phyloP scores from a whole-genome alignment of 2,329 filamentous ascomycete genomes.

The Teratosphaeriaceae sp. region DNA sequence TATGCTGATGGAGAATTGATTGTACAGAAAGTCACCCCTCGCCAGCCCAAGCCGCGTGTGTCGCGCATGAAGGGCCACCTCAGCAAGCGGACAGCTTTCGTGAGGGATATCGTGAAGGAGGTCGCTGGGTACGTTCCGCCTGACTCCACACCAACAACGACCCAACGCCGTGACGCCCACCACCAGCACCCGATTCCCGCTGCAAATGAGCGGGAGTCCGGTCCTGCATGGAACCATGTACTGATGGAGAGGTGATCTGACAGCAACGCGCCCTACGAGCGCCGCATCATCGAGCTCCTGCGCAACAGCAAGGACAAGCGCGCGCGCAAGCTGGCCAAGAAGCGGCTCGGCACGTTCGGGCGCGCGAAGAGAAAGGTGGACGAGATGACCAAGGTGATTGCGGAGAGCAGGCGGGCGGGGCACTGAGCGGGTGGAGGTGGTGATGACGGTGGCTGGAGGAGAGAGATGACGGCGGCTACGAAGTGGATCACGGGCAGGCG shows the following conservation, averaged over 20 bases:
- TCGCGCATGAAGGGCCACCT: conserved; percentile 85
- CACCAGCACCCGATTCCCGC: not conserved
- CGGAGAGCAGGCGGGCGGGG: conserved; percentile 78
- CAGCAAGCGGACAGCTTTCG: conserved; percentile 95
- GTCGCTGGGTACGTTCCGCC: conserved; percentile 71
- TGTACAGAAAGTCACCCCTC: conserved; percentile 45
- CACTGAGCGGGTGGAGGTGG: conserved; percentile 43
- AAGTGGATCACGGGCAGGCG: not conserved
- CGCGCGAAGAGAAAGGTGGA: conserved; percentile 99
- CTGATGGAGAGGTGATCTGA: no score
- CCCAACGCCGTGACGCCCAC: not conserved
- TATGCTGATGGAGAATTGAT: conserved; percentile 17
- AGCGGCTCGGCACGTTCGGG: conserved; percentile 97
- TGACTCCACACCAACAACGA: not conserved
- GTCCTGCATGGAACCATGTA: no score
- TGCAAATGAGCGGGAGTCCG: no score
- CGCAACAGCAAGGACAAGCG: conserved; percentile 99
- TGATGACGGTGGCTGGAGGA: not conserved
- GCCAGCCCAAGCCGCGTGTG: conserved; percentile 43
- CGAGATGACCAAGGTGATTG: conserved; percentile 96
- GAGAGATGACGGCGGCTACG: conserved; percentile 1
- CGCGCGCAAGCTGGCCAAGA: conserved; percentile 98
- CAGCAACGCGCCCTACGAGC: conserved; percentile 62
- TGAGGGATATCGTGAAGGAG: conserved; percentile 96
- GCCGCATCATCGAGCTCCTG: conserved; percentile 97